phyloP scores from a whole-genome alignment of 192 early-diverging fungal genomes.

The Chytriomyces sp. region DNA sequence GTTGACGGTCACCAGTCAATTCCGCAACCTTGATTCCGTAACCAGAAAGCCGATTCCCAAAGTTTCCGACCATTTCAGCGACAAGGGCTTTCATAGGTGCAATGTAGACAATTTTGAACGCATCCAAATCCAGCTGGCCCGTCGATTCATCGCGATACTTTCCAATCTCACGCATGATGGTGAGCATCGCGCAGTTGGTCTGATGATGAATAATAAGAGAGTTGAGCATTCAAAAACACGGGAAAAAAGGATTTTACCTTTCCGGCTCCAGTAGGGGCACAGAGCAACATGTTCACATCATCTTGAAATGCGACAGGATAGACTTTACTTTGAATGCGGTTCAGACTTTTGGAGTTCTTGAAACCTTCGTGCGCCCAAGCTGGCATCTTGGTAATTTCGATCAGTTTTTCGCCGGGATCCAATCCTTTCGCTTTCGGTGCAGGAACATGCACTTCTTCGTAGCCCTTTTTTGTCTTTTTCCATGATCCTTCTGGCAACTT shows the following conservation, averaged over 20 bases:
- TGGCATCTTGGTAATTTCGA: conserved; percentile 72
- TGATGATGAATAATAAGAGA: conserved; percentile 1
- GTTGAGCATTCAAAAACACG: neutral
- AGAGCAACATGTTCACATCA: conserved; percentile 96
- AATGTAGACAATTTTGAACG: conserved; percentile 98
- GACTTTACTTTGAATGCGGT: conserved; percentile 88
- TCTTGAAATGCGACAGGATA: conserved; percentile 83
- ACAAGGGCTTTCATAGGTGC: conserved; percentile 99
- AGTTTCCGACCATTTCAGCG: conserved; percentile 96
- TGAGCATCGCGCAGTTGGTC: conserved; percentile 97
- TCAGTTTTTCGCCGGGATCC: conserved; percentile 65
- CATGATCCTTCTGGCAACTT: conserved; percentile 91
- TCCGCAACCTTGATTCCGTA: conserved; percentile 92
- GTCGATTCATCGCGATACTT: conserved; percentile 76
- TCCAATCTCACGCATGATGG: conserved; percentile 87
- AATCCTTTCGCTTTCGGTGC: conserved; percentile 77
- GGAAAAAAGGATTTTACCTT: conserved; percentile 54
- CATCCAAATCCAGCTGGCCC: conserved; percentile 76
- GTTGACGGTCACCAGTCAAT: conserved; percentile 93
- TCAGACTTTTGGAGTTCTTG: conserved; percentile 69
- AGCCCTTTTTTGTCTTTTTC: conserved; percentile 85
- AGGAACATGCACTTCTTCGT: conserved; percentile 95
- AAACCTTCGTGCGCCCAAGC: conserved; percentile 84
- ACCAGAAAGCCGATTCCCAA: conserved; percentile 70
- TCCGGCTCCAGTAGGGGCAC: conserved; percentile 97